These are phyloP conservation scores for Geotrichum aggregatum DNA, from an alignment of 1,139 yeast genomes.

Conservation along the genomic window DNA sequence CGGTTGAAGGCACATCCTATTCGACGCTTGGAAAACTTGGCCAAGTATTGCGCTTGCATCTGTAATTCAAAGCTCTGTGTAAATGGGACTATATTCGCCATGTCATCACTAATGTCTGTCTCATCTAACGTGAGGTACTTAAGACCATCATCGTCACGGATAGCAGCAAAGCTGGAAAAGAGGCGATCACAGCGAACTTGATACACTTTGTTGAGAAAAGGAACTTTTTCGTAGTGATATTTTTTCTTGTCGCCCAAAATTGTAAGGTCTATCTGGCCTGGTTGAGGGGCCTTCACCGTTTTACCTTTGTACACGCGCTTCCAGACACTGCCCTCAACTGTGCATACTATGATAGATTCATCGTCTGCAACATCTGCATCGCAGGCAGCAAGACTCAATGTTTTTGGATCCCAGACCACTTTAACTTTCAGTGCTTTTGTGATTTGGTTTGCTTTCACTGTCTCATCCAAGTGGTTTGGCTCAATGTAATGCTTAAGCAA, in stretches of 20 bases:
- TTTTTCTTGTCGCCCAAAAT: conserved; percentile 27
- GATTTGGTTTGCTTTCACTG: conserved; percentile 16
- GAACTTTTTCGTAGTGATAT: conserved; percentile 54
- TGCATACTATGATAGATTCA: conserved; percentile 66
- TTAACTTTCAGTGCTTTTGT: conserved; percentile 24
- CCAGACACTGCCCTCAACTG: conserved; percentile 63
- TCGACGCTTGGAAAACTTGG: conserved; percentile 15
- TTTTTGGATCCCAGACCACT: conserved; percentile 38
- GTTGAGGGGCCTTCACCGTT: conserved; percentile 16
- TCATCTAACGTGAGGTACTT: conserved; percentile 15
- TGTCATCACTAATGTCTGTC: conserved; percentile 15
- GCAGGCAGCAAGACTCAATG: conserved; percentile 35
- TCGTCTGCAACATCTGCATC: conserved; percentile 68
- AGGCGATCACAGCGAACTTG: conserved; percentile 62
- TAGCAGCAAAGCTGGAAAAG: conserved; percentile 64
- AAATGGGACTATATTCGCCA: conserved; percentile 16
- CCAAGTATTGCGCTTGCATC: conserved; percentile 18
- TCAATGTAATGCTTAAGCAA: conserved; percentile 18
- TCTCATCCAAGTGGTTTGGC: conserved; percentile 6
- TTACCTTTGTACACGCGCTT: conserved; percentile 35
- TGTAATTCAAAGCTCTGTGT: not conserved
- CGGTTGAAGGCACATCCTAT: conserved; percentile 12
- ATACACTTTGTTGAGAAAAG: conserved; percentile 51
- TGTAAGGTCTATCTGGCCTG: conserved; percentile 22
- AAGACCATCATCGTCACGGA: conserved; percentile 52